Percentiles rank a stretch among this genome's conserved stretches.
Evolutionary conservation across 2,329 filamentous ascomycete genomes (phyloP).

Genomic region (Venturia effusa): DNA sequence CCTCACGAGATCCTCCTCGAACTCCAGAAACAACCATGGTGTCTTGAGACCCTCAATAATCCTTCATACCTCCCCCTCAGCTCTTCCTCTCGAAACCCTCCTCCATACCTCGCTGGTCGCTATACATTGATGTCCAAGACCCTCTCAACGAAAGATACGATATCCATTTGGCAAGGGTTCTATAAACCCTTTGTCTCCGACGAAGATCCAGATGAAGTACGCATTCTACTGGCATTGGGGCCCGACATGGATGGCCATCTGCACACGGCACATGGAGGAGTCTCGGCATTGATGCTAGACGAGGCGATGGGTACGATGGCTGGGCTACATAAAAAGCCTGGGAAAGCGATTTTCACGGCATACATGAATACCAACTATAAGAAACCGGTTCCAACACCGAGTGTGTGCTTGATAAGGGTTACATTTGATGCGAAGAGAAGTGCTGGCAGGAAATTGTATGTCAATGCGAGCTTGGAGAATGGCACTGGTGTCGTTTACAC

Average conservation of each 20-base stretch:
- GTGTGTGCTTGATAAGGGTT: neutral
- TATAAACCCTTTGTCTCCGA: neutral
- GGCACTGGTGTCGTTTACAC: neutral
- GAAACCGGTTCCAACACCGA: slow-evolving; percentile 1
- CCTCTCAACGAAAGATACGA: neutral
- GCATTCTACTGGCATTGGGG: neutral
- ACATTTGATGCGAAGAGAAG: neutral
- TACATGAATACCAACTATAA: neutral
- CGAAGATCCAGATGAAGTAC: neutral
- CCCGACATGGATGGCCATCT: neutral
- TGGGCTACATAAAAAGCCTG: neutral
- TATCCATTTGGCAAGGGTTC: neutral
- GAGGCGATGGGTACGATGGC: slow-evolving; percentile 1
- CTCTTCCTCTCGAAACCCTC: neutral
- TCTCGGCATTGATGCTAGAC: neutral
- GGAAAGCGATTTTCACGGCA: slow-evolving; percentile 3
- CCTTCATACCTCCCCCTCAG: neutral
- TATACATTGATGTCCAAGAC: neutral
- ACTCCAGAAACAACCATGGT: neutral
- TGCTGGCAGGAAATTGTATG: neutral
- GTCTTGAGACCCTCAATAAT: slow-evolving; percentile 1
- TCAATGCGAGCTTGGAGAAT: neutral
- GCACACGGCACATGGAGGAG: neutral
- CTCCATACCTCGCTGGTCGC: neutral
- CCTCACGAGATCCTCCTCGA: slow-evolving; percentile 1